These are phyloP conservation scores for Pseudogymnoascus sp. DNA, from an alignment of 2,329 filamentous ascomycete species.

Conservation along the genomic window DNA sequence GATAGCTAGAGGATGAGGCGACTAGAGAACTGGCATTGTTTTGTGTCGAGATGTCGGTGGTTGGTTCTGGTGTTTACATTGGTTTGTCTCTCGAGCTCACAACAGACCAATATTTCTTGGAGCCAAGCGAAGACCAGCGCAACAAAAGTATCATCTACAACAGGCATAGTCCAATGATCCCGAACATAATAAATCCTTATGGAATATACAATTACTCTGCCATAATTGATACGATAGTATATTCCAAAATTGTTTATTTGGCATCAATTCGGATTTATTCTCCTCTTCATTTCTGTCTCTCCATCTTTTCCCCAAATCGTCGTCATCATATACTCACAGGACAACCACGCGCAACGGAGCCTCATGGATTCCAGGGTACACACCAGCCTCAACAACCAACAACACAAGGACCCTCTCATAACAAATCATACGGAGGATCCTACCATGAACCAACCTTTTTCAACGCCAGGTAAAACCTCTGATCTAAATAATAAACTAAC, in stretches of 20 bases:
- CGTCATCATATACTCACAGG: not conserved
- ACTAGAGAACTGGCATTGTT: slow-evolving; percentile 5
- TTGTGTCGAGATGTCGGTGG: slow-evolving; percentile 3
- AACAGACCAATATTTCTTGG: not conserved
- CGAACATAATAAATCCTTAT: not conserved
- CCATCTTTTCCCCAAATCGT: not conserved
- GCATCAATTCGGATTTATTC: not conserved
- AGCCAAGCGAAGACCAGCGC: slow-evolving; percentile 9
- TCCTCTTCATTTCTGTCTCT: not conserved
- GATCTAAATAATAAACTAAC: not conserved
- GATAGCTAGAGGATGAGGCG: slow-evolving; percentile 1
- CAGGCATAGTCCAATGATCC: slow-evolving; percentile 1
- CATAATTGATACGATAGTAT: not conserved
- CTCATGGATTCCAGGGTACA: not conserved
- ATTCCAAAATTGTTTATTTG: not conserved
- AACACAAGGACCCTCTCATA: not conserved
- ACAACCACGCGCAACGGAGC: not conserved
- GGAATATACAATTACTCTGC: not conserved
- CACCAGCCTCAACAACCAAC: slow-evolving; percentile 4
- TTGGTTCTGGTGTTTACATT: slow-evolving; percentile 9
- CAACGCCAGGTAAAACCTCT: not conserved
- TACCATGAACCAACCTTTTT: not conserved
- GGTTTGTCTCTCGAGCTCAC: slow-evolving; percentile 4
- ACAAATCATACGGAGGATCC: not conserved
- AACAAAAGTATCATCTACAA: slow-evolving; percentile 10